These are phyloP conservation scores for Fomes fomentarius DNA, from an alignment of 1,284 basidiomycete species.

Conservation along the genomic window DNA sequence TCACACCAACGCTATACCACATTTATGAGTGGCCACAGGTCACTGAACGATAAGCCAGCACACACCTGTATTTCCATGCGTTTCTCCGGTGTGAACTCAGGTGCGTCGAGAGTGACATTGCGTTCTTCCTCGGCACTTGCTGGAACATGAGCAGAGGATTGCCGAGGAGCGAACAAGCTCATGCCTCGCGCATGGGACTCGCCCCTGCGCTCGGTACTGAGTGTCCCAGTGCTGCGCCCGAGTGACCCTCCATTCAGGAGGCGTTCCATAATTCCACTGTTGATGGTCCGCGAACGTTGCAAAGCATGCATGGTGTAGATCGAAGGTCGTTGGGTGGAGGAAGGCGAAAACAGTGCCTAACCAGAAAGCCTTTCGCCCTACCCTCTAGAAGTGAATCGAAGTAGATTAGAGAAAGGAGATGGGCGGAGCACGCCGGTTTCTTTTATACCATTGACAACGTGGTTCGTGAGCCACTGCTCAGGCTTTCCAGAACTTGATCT, in stretches of 20 bases:
- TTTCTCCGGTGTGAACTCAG: not conserved
- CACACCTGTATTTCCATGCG: conserved; percentile 1
- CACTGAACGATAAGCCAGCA: not conserved
- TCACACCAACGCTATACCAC: conserved; percentile 5
- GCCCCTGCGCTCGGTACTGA: not conserved
- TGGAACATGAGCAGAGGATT: not conserved
- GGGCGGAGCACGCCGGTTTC: too few relatives aligned
- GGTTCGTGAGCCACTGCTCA: too few relatives aligned
- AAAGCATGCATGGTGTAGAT: not conserved
- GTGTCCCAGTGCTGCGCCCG: conserved; percentile 1
- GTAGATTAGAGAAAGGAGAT: too few relatives aligned
- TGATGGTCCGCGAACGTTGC: not conserved
- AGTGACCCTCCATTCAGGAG: not conserved
- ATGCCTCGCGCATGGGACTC: not conserved
- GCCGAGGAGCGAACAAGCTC: conserved; percentile 1
- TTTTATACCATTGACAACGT: too few relatives aligned
- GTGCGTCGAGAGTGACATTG: not conserved
- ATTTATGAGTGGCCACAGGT: not conserved
- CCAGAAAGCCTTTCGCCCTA: too few relatives aligned
- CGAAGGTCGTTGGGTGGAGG: not conserved
- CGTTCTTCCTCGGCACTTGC: not conserved
- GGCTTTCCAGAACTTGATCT: too few relatives aligned
- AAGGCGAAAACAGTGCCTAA: not conserved
- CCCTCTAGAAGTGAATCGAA: too few relatives aligned
- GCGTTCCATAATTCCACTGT: not conserved